Conservation (phyloP, 1,284 basidiomycete genomes). For the Cryptococcus wingfieldii region DNA sequence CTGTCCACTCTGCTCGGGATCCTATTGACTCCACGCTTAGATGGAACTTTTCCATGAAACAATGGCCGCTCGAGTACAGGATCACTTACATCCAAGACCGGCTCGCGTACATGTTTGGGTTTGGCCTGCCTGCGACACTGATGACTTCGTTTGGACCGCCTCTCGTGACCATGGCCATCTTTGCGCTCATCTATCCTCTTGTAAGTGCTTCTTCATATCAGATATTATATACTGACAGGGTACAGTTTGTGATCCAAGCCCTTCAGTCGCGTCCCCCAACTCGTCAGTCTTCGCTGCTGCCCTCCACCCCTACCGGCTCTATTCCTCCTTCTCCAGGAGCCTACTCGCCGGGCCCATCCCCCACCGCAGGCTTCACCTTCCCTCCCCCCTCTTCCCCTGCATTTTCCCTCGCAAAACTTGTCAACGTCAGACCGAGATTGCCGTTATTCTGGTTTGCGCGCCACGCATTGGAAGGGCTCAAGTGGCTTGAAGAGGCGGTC, state of each 20-base stretch:
- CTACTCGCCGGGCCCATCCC: background rate
- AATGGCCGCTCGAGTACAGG: constrained; percentile 39
- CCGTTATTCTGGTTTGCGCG: constrained; percentile 44
- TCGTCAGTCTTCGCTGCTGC: constrained; percentile 17
- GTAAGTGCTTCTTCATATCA: constrained; percentile 21
- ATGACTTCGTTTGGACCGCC: constrained; percentile 44
- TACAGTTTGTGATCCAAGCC: constrained; percentile 47
- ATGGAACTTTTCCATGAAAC: constrained; percentile 37
- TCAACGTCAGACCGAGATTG: constrained; percentile 13
- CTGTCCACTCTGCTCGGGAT: background rate
- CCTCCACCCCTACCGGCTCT: constrained; percentile 27
- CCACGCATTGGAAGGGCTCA: constrained; percentile 28
- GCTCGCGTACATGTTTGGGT: constrained; percentile 44
- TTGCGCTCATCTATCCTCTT: constrained; percentile 48
- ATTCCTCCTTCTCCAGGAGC: constrained; percentile 14
- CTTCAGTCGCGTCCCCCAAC: constrained; percentile 39
- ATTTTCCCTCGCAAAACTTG: background rate
- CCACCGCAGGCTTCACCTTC: constrained; percentile 5
- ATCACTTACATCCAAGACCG: constrained; percentile 40
- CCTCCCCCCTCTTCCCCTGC: constrained; percentile 21
- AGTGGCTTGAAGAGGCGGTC: constrained; percentile 35
- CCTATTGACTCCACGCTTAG: constrained; percentile 13
- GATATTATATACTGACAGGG: too few species aligned
- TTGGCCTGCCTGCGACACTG: constrained; percentile 42
- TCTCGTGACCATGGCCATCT: constrained; percentile 47